Evolutionary conservation across 768 basidiomycete genomes (phyloP).

Genomic region (Mycena galericulata): DNA sequence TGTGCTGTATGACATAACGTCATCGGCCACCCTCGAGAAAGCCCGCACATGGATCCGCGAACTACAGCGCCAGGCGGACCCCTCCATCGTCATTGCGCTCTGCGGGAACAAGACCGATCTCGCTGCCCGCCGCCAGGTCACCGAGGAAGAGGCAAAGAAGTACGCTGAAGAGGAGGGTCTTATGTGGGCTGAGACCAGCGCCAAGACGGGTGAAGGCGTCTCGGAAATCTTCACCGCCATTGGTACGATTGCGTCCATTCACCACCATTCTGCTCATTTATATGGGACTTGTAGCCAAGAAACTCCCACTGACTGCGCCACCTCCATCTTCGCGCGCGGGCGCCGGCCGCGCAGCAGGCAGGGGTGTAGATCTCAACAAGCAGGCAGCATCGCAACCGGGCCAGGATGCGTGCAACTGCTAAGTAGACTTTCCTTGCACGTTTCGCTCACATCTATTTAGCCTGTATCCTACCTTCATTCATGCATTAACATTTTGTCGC

Average conservation of each 20-base stretch:
- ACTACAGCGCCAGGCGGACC: conserved; percentile 97
- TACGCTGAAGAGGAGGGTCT: conserved; percentile 93
- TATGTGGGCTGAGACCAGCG: conserved; percentile 94
- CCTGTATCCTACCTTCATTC: conserved; percentile 47
- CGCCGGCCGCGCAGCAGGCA: conserved; percentile 61
- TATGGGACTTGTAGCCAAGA: conserved; percentile 70
- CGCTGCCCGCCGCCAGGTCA: conserved; percentile 84
- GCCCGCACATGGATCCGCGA: conserved; percentile 97
- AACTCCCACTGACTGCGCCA: conserved; percentile 85
- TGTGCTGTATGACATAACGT: conserved; percentile 97
- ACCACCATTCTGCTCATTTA: conserved; percentile 19
- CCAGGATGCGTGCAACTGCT: conserved; percentile 86
- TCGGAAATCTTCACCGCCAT: conserved; percentile 88
- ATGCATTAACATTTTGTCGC: conserved; percentile 41
- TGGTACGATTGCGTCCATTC: conserved; percentile 61
- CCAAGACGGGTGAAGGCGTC: conserved; percentile 90
- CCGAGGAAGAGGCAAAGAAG: conserved; percentile 90
- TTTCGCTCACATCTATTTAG: conserved; percentile 42
- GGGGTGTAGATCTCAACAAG: conserved; percentile 83
- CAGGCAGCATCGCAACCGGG: conserved; percentile 62
- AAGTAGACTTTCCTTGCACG: conserved; percentile 36
- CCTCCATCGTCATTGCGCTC: conserved; percentile 94
- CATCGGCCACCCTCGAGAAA: conserved; percentile 91
- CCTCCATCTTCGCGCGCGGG: conserved; percentile 70
- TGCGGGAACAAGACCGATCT: conserved; percentile 97